Percentiles rank a stretch among this genome's conserved stretches.
Conservation (phyloP, 257 asterid species). For the Solanum habrochaites region DNA sequence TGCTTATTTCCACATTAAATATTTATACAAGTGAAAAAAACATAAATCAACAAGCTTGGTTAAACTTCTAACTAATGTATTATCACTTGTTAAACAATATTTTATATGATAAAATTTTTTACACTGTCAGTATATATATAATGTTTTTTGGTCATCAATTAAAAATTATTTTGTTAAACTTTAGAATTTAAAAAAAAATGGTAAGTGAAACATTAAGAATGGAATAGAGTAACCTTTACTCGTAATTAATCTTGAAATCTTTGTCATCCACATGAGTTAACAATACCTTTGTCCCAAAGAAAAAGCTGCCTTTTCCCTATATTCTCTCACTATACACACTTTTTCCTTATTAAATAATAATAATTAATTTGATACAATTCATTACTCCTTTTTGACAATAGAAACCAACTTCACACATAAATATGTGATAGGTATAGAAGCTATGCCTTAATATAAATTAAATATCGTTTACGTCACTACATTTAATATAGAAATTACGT, state of each 20-base stretch:
- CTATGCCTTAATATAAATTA: neutral
- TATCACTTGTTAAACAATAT: neutral
- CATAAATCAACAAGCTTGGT: neutral
- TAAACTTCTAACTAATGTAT: neutral
- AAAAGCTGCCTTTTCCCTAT: neutral
- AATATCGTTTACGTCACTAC: neutral
- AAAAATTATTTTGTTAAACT: neutral
- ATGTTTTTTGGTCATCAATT: neutral
- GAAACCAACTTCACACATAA: neutral
- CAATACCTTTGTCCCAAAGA: constrained; percentile 6
- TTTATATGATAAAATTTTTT: neutral
- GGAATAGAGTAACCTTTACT: constrained; percentile 19
- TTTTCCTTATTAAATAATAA: neutral
- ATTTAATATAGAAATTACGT: neutral
- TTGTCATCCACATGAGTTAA: constrained; percentile 8
- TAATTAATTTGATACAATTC: too few species aligned
- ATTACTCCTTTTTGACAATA: neutral
- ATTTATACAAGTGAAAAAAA: neutral
- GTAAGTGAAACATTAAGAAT: neutral
- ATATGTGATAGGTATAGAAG: neutral
- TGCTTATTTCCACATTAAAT: neutral
- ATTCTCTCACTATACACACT: neutral
- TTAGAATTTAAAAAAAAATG: neutral
- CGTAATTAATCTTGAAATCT: constrained; percentile 31
- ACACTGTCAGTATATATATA: neutral